phyloP scores from a whole-genome alignment of 2,329 filamentous ascomycete species.

The Tricladium varicosporioides region DNA sequence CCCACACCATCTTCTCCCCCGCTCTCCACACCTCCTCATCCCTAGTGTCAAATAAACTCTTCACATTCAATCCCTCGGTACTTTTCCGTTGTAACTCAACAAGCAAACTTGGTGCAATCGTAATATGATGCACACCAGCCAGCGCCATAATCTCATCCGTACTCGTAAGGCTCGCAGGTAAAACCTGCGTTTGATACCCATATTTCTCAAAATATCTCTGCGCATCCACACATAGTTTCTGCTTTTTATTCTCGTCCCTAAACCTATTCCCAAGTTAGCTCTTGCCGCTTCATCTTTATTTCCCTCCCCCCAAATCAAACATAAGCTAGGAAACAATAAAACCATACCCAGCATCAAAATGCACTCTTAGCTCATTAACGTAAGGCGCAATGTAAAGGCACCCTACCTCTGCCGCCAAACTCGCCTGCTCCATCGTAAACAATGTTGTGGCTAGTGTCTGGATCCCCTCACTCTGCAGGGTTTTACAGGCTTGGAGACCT shows the following conservation, averaged over 20 bases:
- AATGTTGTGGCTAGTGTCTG: slow-evolving; percentile 60
- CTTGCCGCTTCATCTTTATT: too few species aligned
- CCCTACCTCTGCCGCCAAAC: slow-evolving; percentile 53
- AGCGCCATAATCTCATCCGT: slow-evolving; percentile 57
- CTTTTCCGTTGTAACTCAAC: slow-evolving; percentile 14
- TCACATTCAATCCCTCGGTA: slow-evolving; percentile 6
- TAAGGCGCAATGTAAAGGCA: slow-evolving; percentile 66
- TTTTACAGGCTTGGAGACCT: slow-evolving; percentile 57
- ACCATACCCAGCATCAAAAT: slow-evolving; percentile 50
- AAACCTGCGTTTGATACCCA: slow-evolving; percentile 46
- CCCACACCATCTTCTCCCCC: slow-evolving; percentile 17
- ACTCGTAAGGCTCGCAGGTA: slow-evolving; percentile 57
- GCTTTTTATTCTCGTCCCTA: slow-evolving; percentile 44
- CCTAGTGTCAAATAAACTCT: slow-evolving; percentile 22
- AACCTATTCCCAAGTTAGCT: slow-evolving; percentile 38
- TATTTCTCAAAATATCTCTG: slow-evolving; percentile 50
- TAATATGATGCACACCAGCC: slow-evolving; percentile 57
- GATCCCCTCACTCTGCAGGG: slow-evolving; percentile 52
- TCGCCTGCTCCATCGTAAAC: slow-evolving; percentile 60
- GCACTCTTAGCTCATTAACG: slow-evolving; percentile 63
- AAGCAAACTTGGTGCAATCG: slow-evolving; percentile 53
- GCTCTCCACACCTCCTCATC: not conserved
- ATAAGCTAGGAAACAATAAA: not conserved
- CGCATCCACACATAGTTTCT: slow-evolving; percentile 41
- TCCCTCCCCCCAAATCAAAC: too few species aligned